These are phyloP conservation scores for Firmiana major DNA, from an alignment of 345 rosid genomes.

Conservation along the genomic window DNA sequence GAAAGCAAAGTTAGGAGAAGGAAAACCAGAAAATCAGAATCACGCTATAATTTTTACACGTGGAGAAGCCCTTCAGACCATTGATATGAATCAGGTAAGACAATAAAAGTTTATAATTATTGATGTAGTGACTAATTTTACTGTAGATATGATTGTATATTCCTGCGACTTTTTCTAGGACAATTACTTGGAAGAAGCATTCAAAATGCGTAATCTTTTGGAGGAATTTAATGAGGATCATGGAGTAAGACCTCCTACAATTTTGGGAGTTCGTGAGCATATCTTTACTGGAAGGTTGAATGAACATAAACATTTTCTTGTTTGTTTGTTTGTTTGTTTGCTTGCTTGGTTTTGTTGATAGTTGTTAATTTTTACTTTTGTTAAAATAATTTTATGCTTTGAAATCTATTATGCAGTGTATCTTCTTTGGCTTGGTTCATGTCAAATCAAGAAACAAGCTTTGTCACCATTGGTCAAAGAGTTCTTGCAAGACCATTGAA, in stretches of 20 bases:
- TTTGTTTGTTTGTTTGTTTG: neutral
- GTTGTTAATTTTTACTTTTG: neutral
- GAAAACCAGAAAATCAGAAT: conserved; percentile 96
- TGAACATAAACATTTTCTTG: neutral
- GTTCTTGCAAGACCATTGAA: conserved; percentile 95
- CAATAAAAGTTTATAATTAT: neutral
- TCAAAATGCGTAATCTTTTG: conserved; percentile 93
- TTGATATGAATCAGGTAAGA: conserved; percentile 96
- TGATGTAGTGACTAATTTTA: neutral
- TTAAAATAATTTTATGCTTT: conserved; percentile 14
- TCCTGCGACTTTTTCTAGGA: conserved; percentile 46
- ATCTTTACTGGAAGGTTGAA: conserved; percentile 92
- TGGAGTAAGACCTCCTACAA: conserved; percentile 87
- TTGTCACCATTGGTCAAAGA: conserved; percentile 95
- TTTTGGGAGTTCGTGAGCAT: conserved; percentile 96
- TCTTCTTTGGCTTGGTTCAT: conserved; percentile 99
- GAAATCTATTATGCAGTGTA: conserved; percentile 52
- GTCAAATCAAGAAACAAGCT: conserved; percentile 98
- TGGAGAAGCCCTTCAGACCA: conserved; percentile 96
- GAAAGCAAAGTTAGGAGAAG: conserved; percentile 87
- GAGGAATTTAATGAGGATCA: conserved; percentile 97
- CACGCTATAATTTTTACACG: conserved; percentile 90
- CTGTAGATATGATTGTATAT: conserved; percentile 8
- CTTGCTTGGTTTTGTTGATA: neutral
- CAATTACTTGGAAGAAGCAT: conserved; percentile 96